Evolutionary conservation across 306 rosid genomes (phyloP), one percentile per base, ranked within the genome.

Genomic region (Cotoneaster glaucophyllus): DNA sequence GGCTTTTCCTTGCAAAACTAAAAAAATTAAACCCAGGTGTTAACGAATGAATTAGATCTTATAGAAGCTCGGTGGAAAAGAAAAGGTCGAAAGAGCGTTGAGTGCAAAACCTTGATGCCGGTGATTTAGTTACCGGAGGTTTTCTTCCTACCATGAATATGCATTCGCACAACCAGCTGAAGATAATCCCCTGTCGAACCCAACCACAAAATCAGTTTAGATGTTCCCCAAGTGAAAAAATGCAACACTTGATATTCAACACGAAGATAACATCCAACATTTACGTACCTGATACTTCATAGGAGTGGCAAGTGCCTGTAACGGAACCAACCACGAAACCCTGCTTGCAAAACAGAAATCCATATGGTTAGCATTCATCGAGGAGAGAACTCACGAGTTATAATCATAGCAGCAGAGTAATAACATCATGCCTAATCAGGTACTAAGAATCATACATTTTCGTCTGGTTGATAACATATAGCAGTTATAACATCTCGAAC

Each of bases 281-380:
- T 54, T 29, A 66, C 67, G 75, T 80, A 95, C 98, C 96, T 85
- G 97, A 92, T 66, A 82, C 74, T 80, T 79, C 85, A 69, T 86
- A 92, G 83, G 89, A 84, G 13, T 82, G 88, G 80, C 97, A 92
- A 71, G 76, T 81, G 78, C 99, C 99, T 4, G 87, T 78, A 15
- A 90, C 77, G 24, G 97, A 85, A 76, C 97, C 99, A 25, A 89
- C 93, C 11, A 84, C 79, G 58, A 90, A 89, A 2, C 97, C 99
- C 97, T 95, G 90, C 81, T 76, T 24, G 77, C 29, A 73, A 50
- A 73, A 62, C 78, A 71, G 69, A 28, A 68, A 19, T 48, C 22
- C 57, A 54, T 67, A 71, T 72, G 44, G 74, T 82, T 76, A 83
- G 53, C 67, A 25, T 37, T 31, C 18, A 39, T 10, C 31, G 10